Base-by-base conservation (phyloP, 2,329 filamentous ascomycete genomes). In the Verticillium dahliae region DNA sequence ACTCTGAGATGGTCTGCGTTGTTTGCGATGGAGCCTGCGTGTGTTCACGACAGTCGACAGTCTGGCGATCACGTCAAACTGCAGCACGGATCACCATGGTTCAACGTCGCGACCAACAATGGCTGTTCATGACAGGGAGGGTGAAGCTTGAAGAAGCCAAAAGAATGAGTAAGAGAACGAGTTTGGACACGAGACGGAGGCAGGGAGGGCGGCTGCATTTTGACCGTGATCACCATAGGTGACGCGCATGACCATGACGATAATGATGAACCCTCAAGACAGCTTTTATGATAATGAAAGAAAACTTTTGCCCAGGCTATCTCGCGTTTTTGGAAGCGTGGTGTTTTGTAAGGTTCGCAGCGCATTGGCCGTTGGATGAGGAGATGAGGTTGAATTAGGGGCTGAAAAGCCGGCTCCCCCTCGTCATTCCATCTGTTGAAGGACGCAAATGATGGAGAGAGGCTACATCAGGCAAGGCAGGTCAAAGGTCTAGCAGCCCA, bases 201-300 rank as follows among this genome's bases (percentile, higher is more conserved):
- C 35, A 22, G n/a, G 18, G 45, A 50, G 45, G 18, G n/a, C n/a
- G 18, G 22, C 45, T 50, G 45, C 45, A 50, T 50, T 50, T 22
- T 22, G 7, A 22, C 45, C 45, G 45, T 18, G 18, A 22, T 22
- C 45, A 18, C 15, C 18, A 27, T 27, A 22, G 45, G 27, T 31
- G 33, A 56, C 33, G 27, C 54, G 13, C 54, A 56, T 56, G 54
- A 56, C 31, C 18, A 63, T 38, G 62, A 63, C 61, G 41, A 62
- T 59, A 60, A 63, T 62, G 56, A 63, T 52, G 62, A 62, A 60
- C n/a, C 56, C 41, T 37, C 58, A 58, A 60, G 60, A 63, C 22
- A 56, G 18, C 54, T 34, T 50, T 58, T 38, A 60, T 56, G 31
- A 57, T 59, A 59, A 35, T 55, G 34, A 56, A 35, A 35, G n/a